Base-by-base conservation (phyloP, 441 rosid species). In the Macaranga tanarius region DNA sequence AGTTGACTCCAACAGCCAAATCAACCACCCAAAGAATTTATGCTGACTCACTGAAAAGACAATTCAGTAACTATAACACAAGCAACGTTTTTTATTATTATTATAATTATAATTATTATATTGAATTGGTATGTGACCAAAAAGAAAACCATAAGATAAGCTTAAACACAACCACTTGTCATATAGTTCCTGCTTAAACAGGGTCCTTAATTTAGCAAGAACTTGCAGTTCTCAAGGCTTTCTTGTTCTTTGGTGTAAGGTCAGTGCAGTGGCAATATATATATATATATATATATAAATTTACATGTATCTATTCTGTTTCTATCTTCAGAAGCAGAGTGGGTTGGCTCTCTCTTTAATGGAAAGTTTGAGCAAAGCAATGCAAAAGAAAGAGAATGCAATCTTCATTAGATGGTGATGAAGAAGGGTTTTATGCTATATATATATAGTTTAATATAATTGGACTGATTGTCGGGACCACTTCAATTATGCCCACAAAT, bases 401-500 rank as follows among this genome's bases (percentile, higher is more conserved):
- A 31, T 31, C 38, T 31, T 31, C 38, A 31, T 31, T 31, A 31
- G 5, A 31, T 31, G 38, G 38, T 31, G 38, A 31, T 31, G 38
- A 31, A 31, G 38, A 31, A 31, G 38, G 38, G 38, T 31, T 31
- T 31, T 5, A 31, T 31, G 1, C 38, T 31, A 2, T 31, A 31
- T 31, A 5, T 31, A 31, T 19, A 28, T 47, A 2, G 28, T 23
- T 28, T 50, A 65, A 26, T 40, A 28, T 44, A 48, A 40, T 44
- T 40, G 52, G 64, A 52, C 56, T 52, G 56, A 5, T 10, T 52
- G 8, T 17, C 23, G 78, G 83, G 80, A 76, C 83, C 80, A 73
- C 73, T 10, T n/a, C 44, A 45, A 63, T 62, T 71, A 61, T 65
- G 58, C 31, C 63, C 45, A 47, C 62, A 51, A 58, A 44, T 55